Evolutionary conservation across 352 stramenopile genomes (phyloP).

Genomic region (Phytopythium aichiense): DNA sequence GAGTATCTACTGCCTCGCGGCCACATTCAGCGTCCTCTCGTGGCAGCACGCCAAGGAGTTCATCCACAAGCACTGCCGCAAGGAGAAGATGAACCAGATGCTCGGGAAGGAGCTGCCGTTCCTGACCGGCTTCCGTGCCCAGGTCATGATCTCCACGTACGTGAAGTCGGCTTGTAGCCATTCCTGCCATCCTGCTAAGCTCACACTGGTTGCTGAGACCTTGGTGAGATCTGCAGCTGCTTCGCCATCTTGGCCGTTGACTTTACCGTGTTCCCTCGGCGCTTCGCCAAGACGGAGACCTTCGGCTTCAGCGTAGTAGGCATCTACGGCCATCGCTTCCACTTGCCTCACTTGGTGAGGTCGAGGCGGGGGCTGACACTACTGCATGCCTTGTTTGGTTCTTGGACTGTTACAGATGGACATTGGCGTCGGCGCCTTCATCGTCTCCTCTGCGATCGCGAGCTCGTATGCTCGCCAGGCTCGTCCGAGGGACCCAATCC

Average conservation of each 20-base stretch:
- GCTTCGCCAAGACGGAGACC: slow-evolving; percentile 95
- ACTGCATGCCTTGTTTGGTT: neutral
- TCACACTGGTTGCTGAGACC: no score
- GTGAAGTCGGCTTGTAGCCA: slow-evolving; percentile 3
- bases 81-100: slow-evolving; percentile 79
- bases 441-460: slow-evolving; percentile 86
- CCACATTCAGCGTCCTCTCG: slow-evolving; percentile 51
- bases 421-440: slow-evolving; percentile 93
- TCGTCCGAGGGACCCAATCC: slow-evolving; percentile 16
- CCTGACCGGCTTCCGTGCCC: slow-evolving; percentile 72
- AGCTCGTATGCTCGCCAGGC: slow-evolving; percentile 60
- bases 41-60: slow-evolving; percentile 71
- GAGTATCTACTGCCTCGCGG: slow-evolving; percentile 49
- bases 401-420: slow-evolving; percentile 86
- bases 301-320: slow-evolving; percentile 92
- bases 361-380: neutral
- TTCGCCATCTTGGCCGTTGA: slow-evolving; percentile 97
- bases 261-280: slow-evolving; percentile 95
- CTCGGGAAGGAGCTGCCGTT: slow-evolving; percentile 72
- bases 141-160: slow-evolving; percentile 83
- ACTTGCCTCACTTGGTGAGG: neutral
- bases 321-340: neutral
- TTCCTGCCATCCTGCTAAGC: neutral
- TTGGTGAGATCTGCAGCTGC: slow-evolving; percentile 27
- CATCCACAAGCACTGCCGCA: slow-evolving; percentile 72